Evolutionary conservation across 768 basidiomycete genomes (phyloP).

Genomic region (Agaricus subrufescens): DNA sequence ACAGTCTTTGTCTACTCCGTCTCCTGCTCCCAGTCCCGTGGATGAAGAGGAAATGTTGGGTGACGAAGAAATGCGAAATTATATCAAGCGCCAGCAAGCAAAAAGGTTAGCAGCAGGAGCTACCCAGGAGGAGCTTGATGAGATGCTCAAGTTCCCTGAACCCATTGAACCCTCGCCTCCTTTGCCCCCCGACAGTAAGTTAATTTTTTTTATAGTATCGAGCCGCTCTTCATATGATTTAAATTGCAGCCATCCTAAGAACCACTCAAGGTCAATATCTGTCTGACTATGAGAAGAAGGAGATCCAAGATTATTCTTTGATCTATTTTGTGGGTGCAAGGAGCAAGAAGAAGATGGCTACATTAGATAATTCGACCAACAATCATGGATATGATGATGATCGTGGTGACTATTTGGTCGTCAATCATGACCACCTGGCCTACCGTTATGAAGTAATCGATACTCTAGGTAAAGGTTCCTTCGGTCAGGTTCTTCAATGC

Average conservation of each 20-base stretch:
- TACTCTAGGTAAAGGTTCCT: slow-evolving; percentile 95
- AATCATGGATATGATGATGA: slow-evolving; percentile 98
- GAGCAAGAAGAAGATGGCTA: slow-evolving; percentile 82
- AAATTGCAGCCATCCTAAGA: slow-evolving; percentile 53
- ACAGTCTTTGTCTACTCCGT: slow-evolving; percentile 78
- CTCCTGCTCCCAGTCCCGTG: slow-evolving; percentile 69
- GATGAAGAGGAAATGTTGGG: slow-evolving; percentile 87
- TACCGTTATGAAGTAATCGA: slow-evolving; percentile 96
- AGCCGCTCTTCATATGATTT: slow-evolving; percentile 10
- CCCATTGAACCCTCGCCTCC: slow-evolving; percentile 69
- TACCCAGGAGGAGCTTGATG: slow-evolving; percentile 83
- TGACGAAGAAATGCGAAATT: slow-evolving; percentile 97
- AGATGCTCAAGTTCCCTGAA: slow-evolving; percentile 89
- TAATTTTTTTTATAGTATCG: background rate
- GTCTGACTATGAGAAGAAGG: slow-evolving; percentile 85
- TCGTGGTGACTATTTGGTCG: slow-evolving; percentile 91
- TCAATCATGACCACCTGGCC: slow-evolving; percentile 87
- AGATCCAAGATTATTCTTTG: slow-evolving; percentile 81
- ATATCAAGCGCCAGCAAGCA: slow-evolving; percentile 85
- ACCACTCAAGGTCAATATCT: slow-evolving; percentile 65
- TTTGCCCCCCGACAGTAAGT: slow-evolving; percentile 66
- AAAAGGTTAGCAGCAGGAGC: slow-evolving; percentile 83
- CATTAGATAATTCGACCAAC: slow-evolving; percentile 65
- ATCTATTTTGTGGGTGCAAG: slow-evolving; percentile 80
- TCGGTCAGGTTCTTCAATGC: slow-evolving; percentile 94